Conservation (phyloP, 345 rosid genomes). For the Triadica sebifera region DNA sequence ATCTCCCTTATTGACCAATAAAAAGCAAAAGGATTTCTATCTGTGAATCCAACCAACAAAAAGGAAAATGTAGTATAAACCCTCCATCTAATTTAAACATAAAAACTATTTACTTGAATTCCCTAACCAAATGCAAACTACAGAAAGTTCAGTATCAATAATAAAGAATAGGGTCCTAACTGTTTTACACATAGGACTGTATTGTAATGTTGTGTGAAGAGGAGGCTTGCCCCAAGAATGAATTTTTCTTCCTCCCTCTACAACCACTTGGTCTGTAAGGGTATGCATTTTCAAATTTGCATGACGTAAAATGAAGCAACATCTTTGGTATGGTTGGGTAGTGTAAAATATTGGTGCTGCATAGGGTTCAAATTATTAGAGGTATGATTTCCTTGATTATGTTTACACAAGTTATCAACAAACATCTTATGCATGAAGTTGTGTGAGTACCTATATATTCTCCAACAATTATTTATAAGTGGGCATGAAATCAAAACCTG, state of each 20-base stretch:
- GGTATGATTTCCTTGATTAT: neutral
- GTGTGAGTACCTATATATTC: neutral
- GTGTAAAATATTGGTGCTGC: neutral
- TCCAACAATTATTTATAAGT: neutral
- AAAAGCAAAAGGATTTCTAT: neutral
- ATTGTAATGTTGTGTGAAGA: neutral
- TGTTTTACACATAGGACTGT: neutral
- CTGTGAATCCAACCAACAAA: neutral
- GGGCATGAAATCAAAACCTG: conserved; percentile 43
- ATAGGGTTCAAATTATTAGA: neutral
- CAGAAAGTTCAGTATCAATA: neutral
- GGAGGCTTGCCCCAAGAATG: neutral
- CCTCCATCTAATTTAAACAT: neutral
- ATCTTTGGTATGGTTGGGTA: neutral
- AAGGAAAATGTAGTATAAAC: neutral
- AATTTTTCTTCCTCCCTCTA: neutral
- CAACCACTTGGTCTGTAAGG: neutral
- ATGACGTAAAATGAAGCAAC: neutral
- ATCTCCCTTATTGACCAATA: no score
- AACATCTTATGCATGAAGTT: neutral
- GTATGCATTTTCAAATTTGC: neutral
- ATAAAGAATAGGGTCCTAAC: neutral
- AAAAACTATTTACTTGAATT: neutral
- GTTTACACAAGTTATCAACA: neutral
- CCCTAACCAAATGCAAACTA: neutral